A percentile compares a stretch with the other conserved stretches of the same genome.
phyloP scores from a whole-genome alignment of 768 basidiomycete species.

The Neoboletus brunneissimus region DNA sequence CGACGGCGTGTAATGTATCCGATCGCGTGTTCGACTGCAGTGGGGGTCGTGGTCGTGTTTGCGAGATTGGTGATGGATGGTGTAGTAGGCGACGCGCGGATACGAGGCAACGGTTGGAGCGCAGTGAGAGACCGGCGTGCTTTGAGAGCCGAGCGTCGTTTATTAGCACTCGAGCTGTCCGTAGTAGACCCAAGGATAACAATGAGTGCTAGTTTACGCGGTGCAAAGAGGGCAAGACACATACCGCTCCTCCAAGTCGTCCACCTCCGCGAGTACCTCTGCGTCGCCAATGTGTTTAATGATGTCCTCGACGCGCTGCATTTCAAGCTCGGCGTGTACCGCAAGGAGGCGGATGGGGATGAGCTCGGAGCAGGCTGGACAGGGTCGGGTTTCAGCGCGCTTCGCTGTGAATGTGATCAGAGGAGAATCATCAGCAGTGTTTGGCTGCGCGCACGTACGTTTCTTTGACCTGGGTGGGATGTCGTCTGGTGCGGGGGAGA shows the following conservation, averaged over 20 bases:
- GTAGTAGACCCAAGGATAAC: constrained; percentile 33
- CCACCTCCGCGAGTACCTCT: constrained; percentile 47
- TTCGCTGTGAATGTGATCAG: constrained; percentile 44
- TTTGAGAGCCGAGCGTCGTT: constrained; percentile 44
- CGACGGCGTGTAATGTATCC: constrained; percentile 64
- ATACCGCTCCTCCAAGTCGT: constrained; percentile 55
- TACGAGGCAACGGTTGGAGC: constrained; percentile 23
- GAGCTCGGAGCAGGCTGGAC: constrained; percentile 70
- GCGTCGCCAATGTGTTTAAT: constrained; percentile 60
- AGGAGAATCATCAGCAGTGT: neutral
- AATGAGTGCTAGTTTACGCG: constrained; percentile 25
- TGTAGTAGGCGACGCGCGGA: constrained; percentile 22
- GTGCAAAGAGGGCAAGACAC: constrained; percentile 19
- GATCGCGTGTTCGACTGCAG: constrained; percentile 51
- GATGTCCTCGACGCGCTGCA: constrained; percentile 66
- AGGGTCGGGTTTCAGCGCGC: constrained; percentile 70
- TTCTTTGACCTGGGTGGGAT: constrained; percentile 43
- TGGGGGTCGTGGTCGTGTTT: constrained; percentile 24
- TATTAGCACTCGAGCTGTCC: constrained; percentile 16
- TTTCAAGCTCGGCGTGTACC: constrained; percentile 62
- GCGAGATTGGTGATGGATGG: constrained; percentile 13
- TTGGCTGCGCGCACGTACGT: constrained; percentile 35
- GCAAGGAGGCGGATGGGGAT: constrained; percentile 73
- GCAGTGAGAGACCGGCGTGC: constrained; percentile 40
- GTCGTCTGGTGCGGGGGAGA: constrained; percentile 35